Percentiles rank a stretch among this genome's conserved stretches.
Evolutionary conservation across 768 basidiomycete species (phyloP).

Genomic region (Candolleomyces eurysporus): DNA sequence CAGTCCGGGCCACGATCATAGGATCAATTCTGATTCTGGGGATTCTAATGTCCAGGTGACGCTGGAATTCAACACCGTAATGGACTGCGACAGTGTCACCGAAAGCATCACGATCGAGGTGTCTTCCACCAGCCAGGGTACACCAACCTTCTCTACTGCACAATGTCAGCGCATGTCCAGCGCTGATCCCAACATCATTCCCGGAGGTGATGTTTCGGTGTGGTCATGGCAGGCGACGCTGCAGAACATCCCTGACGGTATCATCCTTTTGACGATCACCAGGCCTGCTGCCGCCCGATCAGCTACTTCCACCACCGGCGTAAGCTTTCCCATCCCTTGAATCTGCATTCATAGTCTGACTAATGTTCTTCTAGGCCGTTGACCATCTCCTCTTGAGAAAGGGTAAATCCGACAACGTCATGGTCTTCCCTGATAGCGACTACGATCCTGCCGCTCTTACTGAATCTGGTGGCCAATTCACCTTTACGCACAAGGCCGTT

Average conservation of each 20-base stretch:
- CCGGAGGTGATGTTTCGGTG: constrained; percentile 53
- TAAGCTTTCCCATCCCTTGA: constrained; percentile 30
- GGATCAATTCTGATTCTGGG: constrained; percentile 48
- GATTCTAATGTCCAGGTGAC: constrained; percentile 63
- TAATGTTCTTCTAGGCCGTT: constrained; percentile 37
- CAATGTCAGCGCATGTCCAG: constrained; percentile 51
- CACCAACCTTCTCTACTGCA: constrained; percentile 50
- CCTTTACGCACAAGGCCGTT: constrained; percentile 76
- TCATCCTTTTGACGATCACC: constrained; percentile 68
- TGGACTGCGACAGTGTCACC: constrained; percentile 74
- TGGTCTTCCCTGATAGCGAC: constrained; percentile 85
- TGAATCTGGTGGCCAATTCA: constrained; percentile 61
- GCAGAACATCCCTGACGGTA: constrained; percentile 74
- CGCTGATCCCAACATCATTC: constrained; percentile 47
- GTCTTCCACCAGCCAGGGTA: constrained; percentile 63
- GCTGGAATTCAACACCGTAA: constrained; percentile 75
- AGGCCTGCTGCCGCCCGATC: constrained; percentile 45
- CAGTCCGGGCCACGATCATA: constrained; percentile 82
- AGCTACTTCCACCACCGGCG: constrained; percentile 50
- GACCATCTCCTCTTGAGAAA: constrained; percentile 85
- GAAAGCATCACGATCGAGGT: constrained; percentile 62
- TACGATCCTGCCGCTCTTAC: constrained; percentile 65
- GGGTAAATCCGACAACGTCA: constrained; percentile 68
- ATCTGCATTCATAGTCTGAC: constrained; percentile 8
- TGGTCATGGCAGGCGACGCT: constrained; percentile 81